These are phyloP conservation scores for Orbilia javanica DNA, from an alignment of 2,329 filamentous ascomycete genomes.

Conservation along the genomic window DNA sequence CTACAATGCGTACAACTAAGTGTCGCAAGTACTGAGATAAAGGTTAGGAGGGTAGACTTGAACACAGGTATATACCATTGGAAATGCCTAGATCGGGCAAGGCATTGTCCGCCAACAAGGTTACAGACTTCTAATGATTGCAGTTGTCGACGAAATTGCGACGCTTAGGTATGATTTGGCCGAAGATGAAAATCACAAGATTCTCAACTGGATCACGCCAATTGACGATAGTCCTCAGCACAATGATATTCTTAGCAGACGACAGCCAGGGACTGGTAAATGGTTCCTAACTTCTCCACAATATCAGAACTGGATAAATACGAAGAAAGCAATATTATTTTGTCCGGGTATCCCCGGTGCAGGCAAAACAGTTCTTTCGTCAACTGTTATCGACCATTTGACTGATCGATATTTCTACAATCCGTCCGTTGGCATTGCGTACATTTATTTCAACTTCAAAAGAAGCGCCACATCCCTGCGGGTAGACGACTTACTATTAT, in stretches of 20 bases:
- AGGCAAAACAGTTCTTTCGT: slow-evolving; percentile 68
- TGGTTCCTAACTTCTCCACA: slow-evolving; percentile 67
- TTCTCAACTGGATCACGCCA: slow-evolving; percentile 28
- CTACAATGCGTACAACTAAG: slow-evolving; percentile 1
- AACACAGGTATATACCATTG: slow-evolving; percentile 9
- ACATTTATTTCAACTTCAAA: slow-evolving; percentile 27
- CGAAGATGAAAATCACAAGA: slow-evolving; percentile 11
- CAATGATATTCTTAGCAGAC: slow-evolving; percentile 1
- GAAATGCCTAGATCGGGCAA: too few relatives aligned
- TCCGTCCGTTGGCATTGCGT: neutral
- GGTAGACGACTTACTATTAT: neutral
- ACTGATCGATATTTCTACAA: slow-evolving; percentile 45
- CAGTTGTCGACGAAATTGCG: neutral
- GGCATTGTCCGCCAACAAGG: neutral
- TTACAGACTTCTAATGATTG: neutral
- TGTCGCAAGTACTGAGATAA: neutral
- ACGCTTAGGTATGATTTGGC: neutral
- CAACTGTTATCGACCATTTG: slow-evolving; percentile 67
- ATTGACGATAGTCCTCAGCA: slow-evolving; percentile 17
- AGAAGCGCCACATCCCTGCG: neutral
- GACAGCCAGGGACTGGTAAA: slow-evolving; percentile 50
- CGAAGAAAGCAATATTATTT: slow-evolving; percentile 63
- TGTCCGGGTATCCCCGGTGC: slow-evolving; percentile 69
- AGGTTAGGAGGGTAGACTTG: slow-evolving; percentile 1
- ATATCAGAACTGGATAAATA: slow-evolving; percentile 60